Base-by-base conservation (phyloP, 1,284 basidiomycete species). In the Hemileia vastatrix region DNA sequence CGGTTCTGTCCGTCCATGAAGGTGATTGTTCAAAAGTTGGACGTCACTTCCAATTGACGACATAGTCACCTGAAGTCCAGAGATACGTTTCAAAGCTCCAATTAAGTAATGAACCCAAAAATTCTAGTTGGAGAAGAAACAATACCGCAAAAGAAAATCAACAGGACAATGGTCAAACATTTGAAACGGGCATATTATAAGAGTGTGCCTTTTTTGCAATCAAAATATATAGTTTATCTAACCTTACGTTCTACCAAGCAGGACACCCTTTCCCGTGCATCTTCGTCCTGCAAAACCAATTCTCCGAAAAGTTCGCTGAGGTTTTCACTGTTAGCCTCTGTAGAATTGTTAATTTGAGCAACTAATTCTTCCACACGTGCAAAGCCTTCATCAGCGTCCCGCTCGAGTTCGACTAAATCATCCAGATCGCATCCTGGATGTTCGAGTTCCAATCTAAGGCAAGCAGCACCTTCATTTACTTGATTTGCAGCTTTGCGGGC, bases 41-140 rank as follows among this genome's bases (percentile, higher is more conserved):
- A 90, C 82, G 68, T 83, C 84, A 0, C 79, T 74, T 71, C 91
- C 87, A 1, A 93, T 79, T 1, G 79, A 76, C 0, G 80, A 79
- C 48, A 93, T 77, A 1, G 80, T 78, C 0, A 81, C 77, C 4
- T 87, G 85, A 1, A 92, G 77, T 52, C 83, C 80, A 2, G 88
- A 81, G 33, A 93, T 81, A 68, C 58, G 45, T 67, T 67, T 51
- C 67, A 69, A 18, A 67, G 69, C 43, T 64, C 57, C 18, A 70
- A 66, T 43, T 67, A 69, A 9, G 63, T 67, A 43, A 21, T 57
- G 54, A 40, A 56, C 44, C 48, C 56, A 57, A 54, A 63, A 54
- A 31, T 55, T 65, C 40, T 60, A 21, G 6, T 24, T 40, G 27
- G 27, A 15, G n/a, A n/a, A n/a, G n/a, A n/a, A n/a, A n/a, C n/a